Conservation (phyloP, 805 yeast genomes). For the Kuraishia capsulata region DNA sequence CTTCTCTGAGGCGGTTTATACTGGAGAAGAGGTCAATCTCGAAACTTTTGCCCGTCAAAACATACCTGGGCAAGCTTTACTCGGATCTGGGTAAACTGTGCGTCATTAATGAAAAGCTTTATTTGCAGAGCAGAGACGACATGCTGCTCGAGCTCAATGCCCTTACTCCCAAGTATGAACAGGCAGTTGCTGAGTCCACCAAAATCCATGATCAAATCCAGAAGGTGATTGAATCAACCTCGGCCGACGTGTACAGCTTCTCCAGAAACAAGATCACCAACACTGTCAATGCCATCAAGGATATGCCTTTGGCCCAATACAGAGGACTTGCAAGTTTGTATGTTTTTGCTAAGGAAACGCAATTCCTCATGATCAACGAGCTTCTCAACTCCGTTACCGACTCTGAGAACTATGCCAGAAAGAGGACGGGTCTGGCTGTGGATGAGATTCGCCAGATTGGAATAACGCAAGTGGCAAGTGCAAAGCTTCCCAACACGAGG, state of each 20-base stretch:
- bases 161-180: slow-evolving; percentile 58
- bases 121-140: slow-evolving; percentile 37
- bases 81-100: slow-evolving; percentile 57
- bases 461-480: slow-evolving; percentile 51
- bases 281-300: slow-evolving; percentile 36
- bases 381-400: slow-evolving; percentile 53
- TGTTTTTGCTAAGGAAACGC: slow-evolving; percentile 63
- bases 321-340: slow-evolving; percentile 56
- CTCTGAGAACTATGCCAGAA: slow-evolving; percentile 65
- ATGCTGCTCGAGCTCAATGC: slow-evolving; percentile 40
- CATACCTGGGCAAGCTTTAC: slow-evolving; percentile 64
- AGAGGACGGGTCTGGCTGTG: slow-evolving; percentile 50
- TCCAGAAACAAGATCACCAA: slow-evolving; percentile 44
- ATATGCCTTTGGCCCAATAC: slow-evolving; percentile 32
- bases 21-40: slow-evolving; percentile 84
- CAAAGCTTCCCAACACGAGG: slow-evolving; percentile 46
- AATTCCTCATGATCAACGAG: slow-evolving; percentile 53
- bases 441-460: slow-evolving; percentile 57
- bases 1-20: slow-evolving; percentile 75
- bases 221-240: slow-evolving; percentile 49
- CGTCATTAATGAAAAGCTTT: slow-evolving; percentile 48
- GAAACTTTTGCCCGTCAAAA: slow-evolving; percentile 87
- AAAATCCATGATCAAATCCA: slow-evolving; percentile 52
- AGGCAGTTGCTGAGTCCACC: slow-evolving; percentile 39
- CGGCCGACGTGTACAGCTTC: slow-evolving; percentile 48